phyloP scores from a whole-genome alignment of 176 grass and related monocot genomes.

The Carex pumila region DNA sequence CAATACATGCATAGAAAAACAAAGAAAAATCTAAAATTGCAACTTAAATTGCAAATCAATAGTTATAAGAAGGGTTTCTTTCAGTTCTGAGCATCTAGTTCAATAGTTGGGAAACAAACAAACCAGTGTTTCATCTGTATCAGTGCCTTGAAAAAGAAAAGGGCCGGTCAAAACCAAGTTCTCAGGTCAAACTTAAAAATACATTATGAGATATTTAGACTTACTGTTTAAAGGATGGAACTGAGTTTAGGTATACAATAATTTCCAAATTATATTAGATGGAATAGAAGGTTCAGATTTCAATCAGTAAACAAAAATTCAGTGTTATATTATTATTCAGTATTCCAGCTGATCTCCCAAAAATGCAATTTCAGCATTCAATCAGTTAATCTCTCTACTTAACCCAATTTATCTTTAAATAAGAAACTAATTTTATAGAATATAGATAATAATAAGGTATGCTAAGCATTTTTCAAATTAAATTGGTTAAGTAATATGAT shows the following conservation, averaged over 20 bases:
- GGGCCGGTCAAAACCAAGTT: conserved; percentile 5
- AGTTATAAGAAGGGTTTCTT: too few species aligned
- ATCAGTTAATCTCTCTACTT: background rate
- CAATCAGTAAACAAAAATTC: background rate
- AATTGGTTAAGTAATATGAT: background rate
- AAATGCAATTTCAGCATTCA: background rate
- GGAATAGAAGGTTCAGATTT: background rate
- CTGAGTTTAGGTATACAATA: background rate
- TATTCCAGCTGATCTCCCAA: background rate
- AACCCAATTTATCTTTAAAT: background rate
- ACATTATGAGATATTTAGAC: conserved; percentile 1
- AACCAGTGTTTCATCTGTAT: conserved; percentile 83
- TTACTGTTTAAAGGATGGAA: background rate
- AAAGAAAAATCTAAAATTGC: too few species aligned
- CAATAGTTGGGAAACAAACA: conserved; percentile 80
- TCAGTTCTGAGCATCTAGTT: too few species aligned
- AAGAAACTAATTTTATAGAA: background rate
- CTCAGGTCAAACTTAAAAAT: background rate
- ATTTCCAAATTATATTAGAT: background rate
- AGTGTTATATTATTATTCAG: background rate
- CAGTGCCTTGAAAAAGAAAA: conserved; percentile 47
- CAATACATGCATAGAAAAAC: too few species aligned
- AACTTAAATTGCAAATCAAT: too few species aligned
- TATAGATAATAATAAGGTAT: background rate
- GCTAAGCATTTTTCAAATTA: background rate